A percentile compares a stretch with the other conserved stretches of the same genome.
Evolutionary conservation across 129 eudicot genomes (phyloP).

Genomic region (Cynara cardunculus): DNA sequence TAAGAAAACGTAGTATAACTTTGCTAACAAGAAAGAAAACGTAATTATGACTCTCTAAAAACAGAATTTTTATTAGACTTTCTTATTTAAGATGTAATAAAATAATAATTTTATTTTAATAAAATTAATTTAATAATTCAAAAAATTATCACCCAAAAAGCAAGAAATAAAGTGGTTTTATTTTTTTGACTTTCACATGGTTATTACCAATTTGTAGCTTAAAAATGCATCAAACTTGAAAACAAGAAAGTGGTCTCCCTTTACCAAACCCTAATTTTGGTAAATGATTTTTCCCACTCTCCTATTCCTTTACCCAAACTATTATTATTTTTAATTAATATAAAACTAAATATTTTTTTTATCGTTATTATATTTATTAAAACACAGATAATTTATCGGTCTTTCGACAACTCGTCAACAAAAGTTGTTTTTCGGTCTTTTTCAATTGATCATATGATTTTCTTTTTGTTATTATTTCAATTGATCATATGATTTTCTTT

Average conservation of each 20-base stretch:
- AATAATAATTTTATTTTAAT: neutral
- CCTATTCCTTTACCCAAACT: conserved; percentile 11
- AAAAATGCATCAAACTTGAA: conserved; percentile 19
- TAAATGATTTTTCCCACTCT: conserved; percentile 21
- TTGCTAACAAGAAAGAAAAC: neutral
- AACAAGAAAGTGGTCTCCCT: conserved; percentile 21
- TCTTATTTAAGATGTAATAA: too few species aligned
- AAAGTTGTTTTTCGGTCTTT: neutral
- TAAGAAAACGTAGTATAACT: neutral
- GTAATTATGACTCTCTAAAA: neutral
- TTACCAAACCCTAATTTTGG: conserved; percentile 16
- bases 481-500: too few species aligned
- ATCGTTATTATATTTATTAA: neutral
- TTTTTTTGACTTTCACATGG: neutral
- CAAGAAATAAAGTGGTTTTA: neutral
- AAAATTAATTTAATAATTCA: neutral
- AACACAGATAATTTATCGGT: neutral
- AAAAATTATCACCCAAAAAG: neutral
- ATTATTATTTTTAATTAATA: neutral
- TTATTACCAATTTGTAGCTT: conserved; percentile 16
- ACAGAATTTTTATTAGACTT: neutral
- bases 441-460: too few species aligned
- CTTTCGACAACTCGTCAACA: neutral
- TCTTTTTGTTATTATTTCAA: too few species aligned
- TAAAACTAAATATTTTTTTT: neutral